phyloP scores from a whole-genome alignment of 192 early-diverging fungal genomes.

The Radiomyces spectabilis region DNA sequence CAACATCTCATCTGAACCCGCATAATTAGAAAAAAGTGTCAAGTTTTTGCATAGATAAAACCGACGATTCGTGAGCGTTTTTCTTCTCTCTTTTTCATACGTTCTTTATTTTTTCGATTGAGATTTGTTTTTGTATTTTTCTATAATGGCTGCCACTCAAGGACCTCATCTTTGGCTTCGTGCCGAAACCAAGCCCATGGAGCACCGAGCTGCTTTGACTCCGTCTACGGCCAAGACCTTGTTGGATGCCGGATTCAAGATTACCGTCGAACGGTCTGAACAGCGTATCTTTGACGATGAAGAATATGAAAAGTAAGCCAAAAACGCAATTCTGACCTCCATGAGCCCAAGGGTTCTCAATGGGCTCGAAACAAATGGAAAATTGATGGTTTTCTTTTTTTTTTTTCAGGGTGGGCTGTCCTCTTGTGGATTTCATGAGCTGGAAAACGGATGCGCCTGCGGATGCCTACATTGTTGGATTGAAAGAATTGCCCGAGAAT shows the following conservation, averaged over 20 bases:
- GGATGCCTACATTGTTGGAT: slow-evolving; percentile 90
- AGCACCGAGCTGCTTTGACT: slow-evolving; percentile 89
- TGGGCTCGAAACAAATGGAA: too few relatives aligned
- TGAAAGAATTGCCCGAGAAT: slow-evolving; percentile 96
- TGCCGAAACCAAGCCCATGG: slow-evolving; percentile 96
- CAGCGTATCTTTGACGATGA: slow-evolving; percentile 84
- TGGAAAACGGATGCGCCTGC: slow-evolving; percentile 82
- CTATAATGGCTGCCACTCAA: slow-evolving; percentile 11
- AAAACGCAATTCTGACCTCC: too few relatives aligned
- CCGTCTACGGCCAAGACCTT: slow-evolving; percentile 77
- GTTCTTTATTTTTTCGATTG: not conserved
- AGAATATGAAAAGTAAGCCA: slow-evolving; percentile 73
- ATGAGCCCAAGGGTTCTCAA: too few relatives aligned
- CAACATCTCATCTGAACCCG: too few relatives aligned
- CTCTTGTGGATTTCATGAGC: slow-evolving; percentile 63
- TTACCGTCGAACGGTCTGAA: slow-evolving; percentile 80
- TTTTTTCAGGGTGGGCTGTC: slow-evolving; percentile 63
- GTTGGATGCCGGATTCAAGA: slow-evolving; percentile 73
- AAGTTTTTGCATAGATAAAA: not conserved
- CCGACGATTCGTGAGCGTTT: slow-evolving; percentile 1
- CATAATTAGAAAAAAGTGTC: too few relatives aligned
- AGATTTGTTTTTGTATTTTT: not conserved
- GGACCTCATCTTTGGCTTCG: slow-evolving; percentile 81
- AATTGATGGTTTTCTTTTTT: slow-evolving; percentile 2
- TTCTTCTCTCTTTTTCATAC: not conserved